Base-by-base conservation (phyloP, 2,329 filamentous ascomycete genomes). In the Penicillium sp. region DNA sequence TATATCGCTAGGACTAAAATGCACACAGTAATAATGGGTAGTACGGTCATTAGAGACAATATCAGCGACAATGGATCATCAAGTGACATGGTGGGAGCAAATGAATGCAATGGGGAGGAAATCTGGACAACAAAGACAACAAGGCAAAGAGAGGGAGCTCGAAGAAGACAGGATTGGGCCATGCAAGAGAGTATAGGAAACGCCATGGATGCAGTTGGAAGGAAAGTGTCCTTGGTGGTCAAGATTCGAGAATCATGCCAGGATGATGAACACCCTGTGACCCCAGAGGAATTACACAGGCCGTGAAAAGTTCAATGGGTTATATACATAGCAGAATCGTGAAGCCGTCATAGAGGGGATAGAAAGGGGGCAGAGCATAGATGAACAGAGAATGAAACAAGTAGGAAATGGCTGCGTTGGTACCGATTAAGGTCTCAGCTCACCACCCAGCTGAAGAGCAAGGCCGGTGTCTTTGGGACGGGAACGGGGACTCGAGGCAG, bases 361-460 rank as follows among this genome's bases (percentile, higher is more conserved):
- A 40, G 52, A 30, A 41, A 44, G 47, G 48, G 51, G 35, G 27
- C 11, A 54, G 32, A 49, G 34, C 30, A 47, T 42, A 41, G 37
- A 51, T 47, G 33, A 33, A 49, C 41, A 51, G 33, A 48, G 47
- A 49, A 51, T n/a, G n/a, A n/a, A n/a, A n/a, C n/a, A n/a, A n/a
- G n/a, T 25, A 34, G 41, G 42, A 50, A 34, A 16, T 30, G 15
- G 6, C 10, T 31, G 17, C 40, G 20, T 23, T 13, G n/a, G 10
- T 11, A 6, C 9, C 16, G 26, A 29, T 23, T 57, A 77, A 43
- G 71, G 72, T 30, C 75, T 67, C 27, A 84, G 68, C 56, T 82
- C 78, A 35, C 79, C 80, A 13, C 80, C 80, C 10, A 84, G 68
- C 51, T 83, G 78, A 69, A 84, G 74, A 22, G 77, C 73, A n/a